phyloP scores from a whole-genome alignment of 768 basidiomycete species.

The Rhodotorula babjevae region DNA sequence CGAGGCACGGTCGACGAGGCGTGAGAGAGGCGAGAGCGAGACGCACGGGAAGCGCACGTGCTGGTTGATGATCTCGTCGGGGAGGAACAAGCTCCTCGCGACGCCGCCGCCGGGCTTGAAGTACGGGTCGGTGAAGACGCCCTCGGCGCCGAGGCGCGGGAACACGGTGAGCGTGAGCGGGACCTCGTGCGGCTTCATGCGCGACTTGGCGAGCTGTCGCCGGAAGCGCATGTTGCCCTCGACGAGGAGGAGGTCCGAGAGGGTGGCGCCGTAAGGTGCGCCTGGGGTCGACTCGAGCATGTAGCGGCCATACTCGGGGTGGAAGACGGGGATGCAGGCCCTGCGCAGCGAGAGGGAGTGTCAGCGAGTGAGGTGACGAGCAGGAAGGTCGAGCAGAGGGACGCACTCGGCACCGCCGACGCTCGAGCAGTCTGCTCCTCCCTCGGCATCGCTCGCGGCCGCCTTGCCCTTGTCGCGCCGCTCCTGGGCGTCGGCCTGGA shows the following conservation, averaged over 20 bases:
- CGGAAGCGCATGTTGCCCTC: slow-evolving; percentile 93
- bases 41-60: slow-evolving; percentile 97
- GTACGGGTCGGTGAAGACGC: slow-evolving; percentile 87
- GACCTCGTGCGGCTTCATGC: slow-evolving; percentile 77
- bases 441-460: no score
- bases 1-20: no score
- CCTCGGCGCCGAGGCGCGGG: slow-evolving; percentile 81
- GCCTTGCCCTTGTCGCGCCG: slow-evolving; percentile 39
- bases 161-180: slow-evolving; percentile 93
- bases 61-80: slow-evolving; percentile 92
- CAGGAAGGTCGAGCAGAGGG: background rate
- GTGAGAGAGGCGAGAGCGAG: slow-evolving; percentile 15
- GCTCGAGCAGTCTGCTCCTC: background rate
- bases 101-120: slow-evolving; percentile 74
- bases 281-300: slow-evolving; percentile 99
- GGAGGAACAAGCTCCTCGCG: slow-evolving; percentile 88
- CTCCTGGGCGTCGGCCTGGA: slow-evolving; percentile 54
- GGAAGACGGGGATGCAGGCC: slow-evolving; percentile 80
- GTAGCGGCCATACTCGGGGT: slow-evolving; percentile 96
- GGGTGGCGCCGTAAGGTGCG: slow-evolving; percentile 81
- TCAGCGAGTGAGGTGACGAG: no score
- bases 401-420: background rate
- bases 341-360: background rate
- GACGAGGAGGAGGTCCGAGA: slow-evolving; percentile 79
- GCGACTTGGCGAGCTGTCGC: slow-evolving; percentile 77